Evolutionary conservation across 2,329 filamentous ascomycete species (phyloP), one percentile per base, ranked within the genome.

Genomic region (Pyrenophora tritici-repentis): DNA sequence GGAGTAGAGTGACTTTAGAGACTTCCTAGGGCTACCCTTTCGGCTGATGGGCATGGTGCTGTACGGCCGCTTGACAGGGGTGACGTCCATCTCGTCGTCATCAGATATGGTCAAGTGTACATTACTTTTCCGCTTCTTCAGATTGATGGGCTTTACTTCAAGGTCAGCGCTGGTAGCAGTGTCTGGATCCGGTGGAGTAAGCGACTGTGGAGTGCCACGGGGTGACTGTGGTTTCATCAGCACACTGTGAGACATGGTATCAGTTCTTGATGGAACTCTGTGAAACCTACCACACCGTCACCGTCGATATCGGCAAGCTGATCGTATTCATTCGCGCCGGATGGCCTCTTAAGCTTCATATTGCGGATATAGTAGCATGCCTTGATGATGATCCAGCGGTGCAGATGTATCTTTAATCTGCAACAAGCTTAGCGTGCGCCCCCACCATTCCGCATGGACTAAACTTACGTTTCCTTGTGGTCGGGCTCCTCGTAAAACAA

Each of bases 331-430:
- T 63, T 66, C 31, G 59, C 61, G 20, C 59, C 57, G 6, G 68
- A 71, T 3, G 65, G 62, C 29, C 67, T 58, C 56, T 72, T 72
- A 5, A 72, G 62, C 56, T 71, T 71, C 67, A 70, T 71, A 53
- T 72, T 72, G 20, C 70, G 61, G 24, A 72, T 72, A 43, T 71
- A 72, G 46, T 73, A 72, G 56, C 70, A 73, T 24, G 70, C 70
- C 56, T 73, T 73, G 67, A 73, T 72, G 62, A 72, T 68, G 56
- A 73, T 70, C 70, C 70, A 73, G 50, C 70, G 67, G 50, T 73
- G 70, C 56, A 73, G 57, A 41, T 73, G 70, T 40, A 69, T 67
- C 50, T 71, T 70, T 44, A 73, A 66, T 35, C 68, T 70, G 45
- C 5, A 53, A 26, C 16, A 40, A 33, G 38, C 22, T 62, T 56